Conservation (phyloP, 2,329 filamentous ascomycete genomes). For the Teratosphaeria nubilosa region DNA sequence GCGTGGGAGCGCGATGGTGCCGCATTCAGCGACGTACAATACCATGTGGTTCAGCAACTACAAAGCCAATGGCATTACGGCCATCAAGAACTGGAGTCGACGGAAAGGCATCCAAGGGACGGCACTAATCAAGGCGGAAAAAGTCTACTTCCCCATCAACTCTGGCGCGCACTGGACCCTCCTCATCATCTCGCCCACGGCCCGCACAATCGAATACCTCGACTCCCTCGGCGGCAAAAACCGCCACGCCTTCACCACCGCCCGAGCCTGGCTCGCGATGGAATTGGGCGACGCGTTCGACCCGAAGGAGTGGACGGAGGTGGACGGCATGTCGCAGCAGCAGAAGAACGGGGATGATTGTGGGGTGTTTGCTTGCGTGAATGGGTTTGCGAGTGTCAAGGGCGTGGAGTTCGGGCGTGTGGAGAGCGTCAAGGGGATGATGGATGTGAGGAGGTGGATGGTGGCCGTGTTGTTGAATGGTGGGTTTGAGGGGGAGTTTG, state of each 20-base stretch:
- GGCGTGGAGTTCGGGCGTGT: conserved; percentile 36
- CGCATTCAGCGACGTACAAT: conserved; percentile 53
- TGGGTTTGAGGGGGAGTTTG: not conserved
- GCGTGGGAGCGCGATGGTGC: conserved; percentile 34
- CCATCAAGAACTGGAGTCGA: conserved; percentile 47
- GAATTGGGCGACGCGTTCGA: conserved; percentile 49
- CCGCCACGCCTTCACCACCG: conserved; percentile 12
- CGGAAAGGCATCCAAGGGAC: conserved; percentile 47
- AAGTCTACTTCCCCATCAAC: conserved; percentile 57
- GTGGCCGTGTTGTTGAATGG: conserved; percentile 49
- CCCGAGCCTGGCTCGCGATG: conserved; percentile 45
- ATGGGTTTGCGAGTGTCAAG: conserved; percentile 50
- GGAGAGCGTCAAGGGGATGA: conserved; percentile 12
- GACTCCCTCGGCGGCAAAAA: conserved; percentile 48
- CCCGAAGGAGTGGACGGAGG: conserved; percentile 49
- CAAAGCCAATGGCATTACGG: conserved; percentile 39
- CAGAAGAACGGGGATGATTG: conserved; percentile 65
- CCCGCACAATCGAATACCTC: conserved; percentile 54
- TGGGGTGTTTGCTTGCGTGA: conserved; percentile 67
- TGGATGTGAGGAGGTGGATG: conserved; percentile 38
- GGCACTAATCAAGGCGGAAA: conserved; percentile 56
- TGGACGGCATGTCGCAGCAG: conserved; percentile 40
- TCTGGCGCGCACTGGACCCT: conserved; percentile 60
- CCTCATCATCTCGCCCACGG: conserved; percentile 53
- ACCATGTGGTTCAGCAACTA: conserved; percentile 57